Conservation (phyloP, 495 filamentous ascomycete species). For the Xylaria palmicola region DNA sequence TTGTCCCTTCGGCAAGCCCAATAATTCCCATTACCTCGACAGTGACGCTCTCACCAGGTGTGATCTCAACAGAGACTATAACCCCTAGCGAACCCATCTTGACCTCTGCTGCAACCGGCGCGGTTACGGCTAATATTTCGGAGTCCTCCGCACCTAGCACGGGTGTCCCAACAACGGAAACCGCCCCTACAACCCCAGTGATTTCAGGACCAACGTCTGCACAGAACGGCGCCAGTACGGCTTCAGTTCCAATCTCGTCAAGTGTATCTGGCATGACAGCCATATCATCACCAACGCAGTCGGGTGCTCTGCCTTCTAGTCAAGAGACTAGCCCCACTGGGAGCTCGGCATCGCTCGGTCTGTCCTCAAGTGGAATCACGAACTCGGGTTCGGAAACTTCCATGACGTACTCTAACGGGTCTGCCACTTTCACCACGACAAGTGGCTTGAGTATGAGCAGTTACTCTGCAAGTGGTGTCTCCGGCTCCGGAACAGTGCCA, state of each 20-base stretch:
- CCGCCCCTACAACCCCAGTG: not conserved
- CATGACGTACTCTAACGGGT: not conserved
- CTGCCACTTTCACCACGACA: not conserved
- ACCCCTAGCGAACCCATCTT: slow-evolving; percentile 3
- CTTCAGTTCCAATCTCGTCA: not conserved
- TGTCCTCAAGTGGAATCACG: not conserved
- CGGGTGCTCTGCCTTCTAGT: not conserved
- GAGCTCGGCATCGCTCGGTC: not conserved
- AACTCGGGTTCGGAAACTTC: not conserved
- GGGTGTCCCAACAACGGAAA: not conserved
- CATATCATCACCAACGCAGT: not conserved
- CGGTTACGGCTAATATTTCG: slow-evolving; percentile 1
- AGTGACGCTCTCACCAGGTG: not conserved
- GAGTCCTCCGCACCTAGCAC: slow-evolving; percentile 3
- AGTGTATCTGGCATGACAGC: not conserved
- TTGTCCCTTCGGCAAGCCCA: not conserved
- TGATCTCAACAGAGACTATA: not conserved
- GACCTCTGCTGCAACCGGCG: not conserved
- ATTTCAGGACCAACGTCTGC: not conserved
- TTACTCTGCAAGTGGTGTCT: not conserved
- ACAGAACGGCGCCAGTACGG: not conserved
- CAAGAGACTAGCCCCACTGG: not conserved
- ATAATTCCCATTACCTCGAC: not conserved
- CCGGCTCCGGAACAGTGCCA: not conserved
- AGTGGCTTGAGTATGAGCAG: not conserved